Percentiles rank a stretch among this genome's conserved stretches.
Conservation (phyloP, 1,284 basidiomycete genomes). For the Bondarzewia mesenterica region DNA sequence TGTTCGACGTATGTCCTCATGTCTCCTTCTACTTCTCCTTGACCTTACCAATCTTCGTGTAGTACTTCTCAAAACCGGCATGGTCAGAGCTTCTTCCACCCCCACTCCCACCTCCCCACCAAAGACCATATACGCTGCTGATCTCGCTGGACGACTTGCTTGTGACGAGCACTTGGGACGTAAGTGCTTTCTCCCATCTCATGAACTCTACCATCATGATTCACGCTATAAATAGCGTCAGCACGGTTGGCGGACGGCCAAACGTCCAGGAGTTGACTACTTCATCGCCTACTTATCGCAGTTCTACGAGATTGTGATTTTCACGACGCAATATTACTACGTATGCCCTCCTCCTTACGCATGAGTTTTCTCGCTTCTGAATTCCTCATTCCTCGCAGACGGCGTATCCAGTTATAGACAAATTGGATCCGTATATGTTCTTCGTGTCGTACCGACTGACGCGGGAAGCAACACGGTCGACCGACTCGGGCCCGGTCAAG, state of each 20-base stretch:
- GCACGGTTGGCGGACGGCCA: conserved; percentile 86
- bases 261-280: conserved; percentile 95
- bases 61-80: conserved; percentile 90
- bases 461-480: conserved; percentile 76
- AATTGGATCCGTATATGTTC: conserved; percentile 90
- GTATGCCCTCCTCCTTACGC: conserved; percentile 37
- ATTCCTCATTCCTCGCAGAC: conserved; percentile 42
- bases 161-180: conserved; percentile 91
- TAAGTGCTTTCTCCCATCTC: conserved; percentile 47
- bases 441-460: conserved; percentile 87
- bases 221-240: conserved; percentile 71
- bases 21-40: conserved; percentile 1
- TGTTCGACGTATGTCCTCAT: conserved; percentile 50
- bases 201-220: conserved; percentile 1
- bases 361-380: no score
- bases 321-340: conserved; percentile 87
- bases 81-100: conserved; percentile 91
- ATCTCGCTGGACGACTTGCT: conserved; percentile 91
- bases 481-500: conserved; percentile 79
- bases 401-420: conserved; percentile 84
- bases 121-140: conserved; percentile 88
- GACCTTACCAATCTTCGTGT: conserved; percentile 6
- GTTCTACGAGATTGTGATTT: conserved; percentile 97
- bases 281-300: conserved; percentile 95
- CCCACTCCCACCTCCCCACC: conserved; percentile 75